Conservation (phyloP, 2,329 filamentous ascomycete species). For the Colletotrichum neosansevieriae region DNA sequence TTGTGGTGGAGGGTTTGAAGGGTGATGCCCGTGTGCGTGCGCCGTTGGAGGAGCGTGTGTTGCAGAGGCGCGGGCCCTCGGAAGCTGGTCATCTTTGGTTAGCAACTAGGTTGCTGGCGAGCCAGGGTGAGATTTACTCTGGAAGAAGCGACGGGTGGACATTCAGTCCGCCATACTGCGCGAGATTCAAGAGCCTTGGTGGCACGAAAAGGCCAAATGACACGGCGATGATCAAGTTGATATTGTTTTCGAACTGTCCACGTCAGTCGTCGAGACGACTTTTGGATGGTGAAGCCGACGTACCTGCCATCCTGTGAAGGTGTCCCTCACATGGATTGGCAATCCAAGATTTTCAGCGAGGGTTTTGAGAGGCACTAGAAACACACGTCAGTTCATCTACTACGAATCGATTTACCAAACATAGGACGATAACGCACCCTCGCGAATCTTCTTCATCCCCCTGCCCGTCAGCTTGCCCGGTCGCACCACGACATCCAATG, state of each 20-base stretch:
- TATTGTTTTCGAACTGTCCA: constrained; percentile 65
- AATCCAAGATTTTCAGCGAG: constrained; percentile 74
- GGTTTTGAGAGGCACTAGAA: constrained; percentile 77
- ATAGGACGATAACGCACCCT: constrained; percentile 63
- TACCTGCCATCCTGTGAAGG: constrained; percentile 85
- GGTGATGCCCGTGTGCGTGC: constrained; percentile 77
- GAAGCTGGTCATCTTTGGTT: constrained; percentile 63
- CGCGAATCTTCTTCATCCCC: constrained; percentile 74
- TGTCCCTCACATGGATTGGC: constrained; percentile 79
- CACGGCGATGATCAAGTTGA: constrained; percentile 89
- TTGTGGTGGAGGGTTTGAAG: constrained; percentile 86
- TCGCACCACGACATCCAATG: constrained; percentile 87
- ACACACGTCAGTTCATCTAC: background rate
- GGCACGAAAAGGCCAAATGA: constrained; percentile 96
- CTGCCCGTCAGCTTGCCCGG: constrained; percentile 84
- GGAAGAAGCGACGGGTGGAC: constrained; percentile 93
- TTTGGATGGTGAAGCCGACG: constrained; percentile 44
- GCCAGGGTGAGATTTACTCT: constrained; percentile 63
- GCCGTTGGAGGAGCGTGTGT: constrained; percentile 78
- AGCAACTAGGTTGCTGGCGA: background rate
- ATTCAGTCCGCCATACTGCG: constrained; percentile 89
- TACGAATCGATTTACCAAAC: too few species aligned
- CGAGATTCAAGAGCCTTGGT: constrained; percentile 74
- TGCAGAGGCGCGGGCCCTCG: constrained; percentile 89
- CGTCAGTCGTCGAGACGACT: constrained; percentile 1